Percentiles rank a stretch among this genome's conserved stretches.
These are phyloP conservation scores for Chlorencoelia australis DNA, from an alignment of 2,329 filamentous ascomycete genomes.

Conservation along the genomic window DNA sequence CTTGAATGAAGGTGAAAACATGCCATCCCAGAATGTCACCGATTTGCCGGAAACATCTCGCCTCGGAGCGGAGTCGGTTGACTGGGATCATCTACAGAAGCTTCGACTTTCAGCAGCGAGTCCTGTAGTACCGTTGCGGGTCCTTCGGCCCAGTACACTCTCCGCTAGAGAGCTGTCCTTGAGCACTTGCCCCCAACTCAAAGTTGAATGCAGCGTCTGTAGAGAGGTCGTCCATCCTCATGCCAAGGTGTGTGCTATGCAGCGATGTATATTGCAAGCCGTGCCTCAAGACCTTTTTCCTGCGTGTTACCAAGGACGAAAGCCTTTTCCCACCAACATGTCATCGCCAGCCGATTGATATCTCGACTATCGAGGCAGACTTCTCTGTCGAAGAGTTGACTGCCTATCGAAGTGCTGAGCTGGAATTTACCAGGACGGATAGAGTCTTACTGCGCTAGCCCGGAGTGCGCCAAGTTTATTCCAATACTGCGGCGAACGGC, in stretches of 20 bases:
- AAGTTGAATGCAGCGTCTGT: constrained; percentile 18
- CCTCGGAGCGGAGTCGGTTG: constrained; percentile 9
- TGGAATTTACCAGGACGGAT: constrained; percentile 16
- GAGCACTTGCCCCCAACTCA: constrained; percentile 17
- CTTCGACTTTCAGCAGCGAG: constrained; percentile 12
- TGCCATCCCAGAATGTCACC: constrained; percentile 6
- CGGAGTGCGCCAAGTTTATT: constrained; percentile 14
- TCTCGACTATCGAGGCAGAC: constrained; percentile 15
- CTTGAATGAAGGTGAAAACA: constrained; percentile 12
- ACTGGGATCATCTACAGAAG: constrained; percentile 15
- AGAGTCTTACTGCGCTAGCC: constrained; percentile 16
- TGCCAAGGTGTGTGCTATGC: constrained; percentile 15
- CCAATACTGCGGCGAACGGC: constrained; percentile 6
- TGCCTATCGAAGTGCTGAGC: constrained; percentile 13
- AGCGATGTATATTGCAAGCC: constrained; percentile 17
- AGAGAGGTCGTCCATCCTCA: constrained; percentile 15
- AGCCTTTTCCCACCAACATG: constrained; percentile 18
- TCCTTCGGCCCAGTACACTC: constrained; percentile 11
- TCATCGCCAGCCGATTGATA: constrained; percentile 13
- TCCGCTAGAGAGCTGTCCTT: constrained; percentile 13
- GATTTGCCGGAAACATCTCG: constrained; percentile 7
- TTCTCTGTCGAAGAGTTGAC: constrained; percentile 14
- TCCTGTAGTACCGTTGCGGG: constrained; percentile 12
- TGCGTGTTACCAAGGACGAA: constrained; percentile 18
- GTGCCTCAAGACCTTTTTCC: constrained; percentile 18